Conservation (phyloP, 1,139 yeast species). For the Lodderomyces theae region DNA sequence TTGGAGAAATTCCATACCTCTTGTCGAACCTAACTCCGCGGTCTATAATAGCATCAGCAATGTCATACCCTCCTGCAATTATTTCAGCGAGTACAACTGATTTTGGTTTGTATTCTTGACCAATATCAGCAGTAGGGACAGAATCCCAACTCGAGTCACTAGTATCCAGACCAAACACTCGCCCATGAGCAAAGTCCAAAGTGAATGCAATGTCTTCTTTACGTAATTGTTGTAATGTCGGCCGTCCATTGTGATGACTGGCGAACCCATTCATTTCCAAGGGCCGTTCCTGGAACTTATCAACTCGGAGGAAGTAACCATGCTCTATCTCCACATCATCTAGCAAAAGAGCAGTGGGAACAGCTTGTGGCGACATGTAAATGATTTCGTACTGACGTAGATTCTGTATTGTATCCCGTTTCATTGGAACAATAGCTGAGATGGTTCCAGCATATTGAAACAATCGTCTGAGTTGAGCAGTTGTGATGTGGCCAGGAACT, state of each 20-base stretch:
- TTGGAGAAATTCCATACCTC: conserved; percentile 57
- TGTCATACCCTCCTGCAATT: conserved; percentile 65
- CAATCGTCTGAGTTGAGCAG: not conserved
- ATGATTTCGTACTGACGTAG: conserved; percentile 37
- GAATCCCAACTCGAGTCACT: conserved; percentile 14
- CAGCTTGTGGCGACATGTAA: conserved; percentile 60
- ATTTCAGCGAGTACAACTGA: conserved; percentile 74
- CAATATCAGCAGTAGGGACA: conserved; percentile 42
- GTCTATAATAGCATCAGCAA: conserved; percentile 61
- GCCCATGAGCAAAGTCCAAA: not conserved
- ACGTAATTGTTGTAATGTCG: conserved; percentile 4
- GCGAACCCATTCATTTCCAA: conserved; percentile 32
- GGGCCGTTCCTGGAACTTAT: not conserved
- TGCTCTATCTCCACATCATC: conserved; percentile 69
- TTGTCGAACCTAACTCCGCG: conserved; percentile 62
- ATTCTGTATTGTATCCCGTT: not conserved
- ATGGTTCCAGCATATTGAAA: conserved; percentile 1
- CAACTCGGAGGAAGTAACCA: not conserved
- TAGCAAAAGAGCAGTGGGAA: conserved; percentile 65
- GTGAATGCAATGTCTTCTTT: conserved; percentile 13
- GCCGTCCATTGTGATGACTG: conserved; percentile 4
- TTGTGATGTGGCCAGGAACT: not conserved
- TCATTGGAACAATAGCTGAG: not conserved
- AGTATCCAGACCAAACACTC: not conserved
- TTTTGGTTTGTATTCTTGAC: conserved; percentile 78